Conservation (phyloP, 805 yeast species). For the Cyberlindnera meyerae region DNA sequence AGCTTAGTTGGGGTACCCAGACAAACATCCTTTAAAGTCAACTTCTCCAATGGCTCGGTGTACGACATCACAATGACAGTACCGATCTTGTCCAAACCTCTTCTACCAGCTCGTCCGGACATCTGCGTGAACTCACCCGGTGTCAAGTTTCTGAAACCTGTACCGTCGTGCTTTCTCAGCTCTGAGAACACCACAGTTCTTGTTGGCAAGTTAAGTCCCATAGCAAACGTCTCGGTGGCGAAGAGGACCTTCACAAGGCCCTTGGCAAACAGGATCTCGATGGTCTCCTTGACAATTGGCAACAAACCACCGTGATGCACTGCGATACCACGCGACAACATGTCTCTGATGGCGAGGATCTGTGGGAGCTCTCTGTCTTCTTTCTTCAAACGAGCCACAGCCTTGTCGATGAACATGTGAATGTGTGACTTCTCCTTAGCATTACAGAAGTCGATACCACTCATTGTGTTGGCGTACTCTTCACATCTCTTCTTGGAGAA, state of each 20-base stretch:
- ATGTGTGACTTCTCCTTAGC: constrained; percentile 87
- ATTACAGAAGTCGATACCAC: constrained; percentile 71
- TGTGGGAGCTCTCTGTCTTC: constrained; percentile 95
- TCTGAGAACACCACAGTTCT: constrained; percentile 91
- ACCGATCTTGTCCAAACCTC: constrained; percentile 91
- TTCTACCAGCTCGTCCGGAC: constrained; percentile 98
- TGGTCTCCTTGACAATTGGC: constrained; percentile 90
- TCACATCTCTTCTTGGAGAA: constrained; percentile 93
- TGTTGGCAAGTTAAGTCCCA: constrained; percentile 96
- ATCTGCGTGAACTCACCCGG: constrained; percentile 99
- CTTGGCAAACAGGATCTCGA: constrained; percentile 85
- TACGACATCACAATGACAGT: constrained; percentile 92
- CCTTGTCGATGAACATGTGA: constrained; percentile 88
- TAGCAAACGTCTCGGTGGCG: constrained; percentile 98
- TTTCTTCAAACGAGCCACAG: constrained; percentile 78
- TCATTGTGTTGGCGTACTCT: constrained; percentile 78
- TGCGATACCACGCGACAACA: constrained; percentile 87
- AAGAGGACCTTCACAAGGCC: constrained; percentile 84
- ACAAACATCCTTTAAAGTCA: constrained; percentile 71
- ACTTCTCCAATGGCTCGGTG: constrained; percentile 52
- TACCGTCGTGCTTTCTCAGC: constrained; percentile 86
- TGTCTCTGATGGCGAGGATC: constrained; percentile 73
- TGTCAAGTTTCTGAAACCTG: constrained; percentile 67
- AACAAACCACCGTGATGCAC: constrained; percentile 93
- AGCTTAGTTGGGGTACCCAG: constrained; percentile 88